Evolutionary conservation across 2,329 filamentous ascomycete genomes (phyloP).

Genomic region (Exserohilum rostratum): DNA sequence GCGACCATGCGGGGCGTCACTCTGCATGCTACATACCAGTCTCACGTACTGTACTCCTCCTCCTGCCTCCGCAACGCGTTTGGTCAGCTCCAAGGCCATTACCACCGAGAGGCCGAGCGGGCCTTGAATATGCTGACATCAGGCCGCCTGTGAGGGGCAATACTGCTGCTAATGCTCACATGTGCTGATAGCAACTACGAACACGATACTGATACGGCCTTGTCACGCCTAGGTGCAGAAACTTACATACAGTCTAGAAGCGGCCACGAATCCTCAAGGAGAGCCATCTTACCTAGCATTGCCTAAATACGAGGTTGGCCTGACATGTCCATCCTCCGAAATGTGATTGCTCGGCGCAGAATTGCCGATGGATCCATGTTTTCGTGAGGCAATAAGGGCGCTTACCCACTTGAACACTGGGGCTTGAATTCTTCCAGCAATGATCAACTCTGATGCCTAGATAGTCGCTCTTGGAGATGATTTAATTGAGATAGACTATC

Average conservation of each 20-base stretch:
- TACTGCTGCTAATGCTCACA: background rate
- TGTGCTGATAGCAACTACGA: background rate
- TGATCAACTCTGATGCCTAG: background rate
- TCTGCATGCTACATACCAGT: too few relatives aligned
- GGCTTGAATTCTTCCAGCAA: background rate
- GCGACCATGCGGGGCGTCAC: conserved; percentile 23
- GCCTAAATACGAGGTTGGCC: background rate
- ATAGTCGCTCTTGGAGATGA: background rate
- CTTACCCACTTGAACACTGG: background rate
- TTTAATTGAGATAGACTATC: background rate
- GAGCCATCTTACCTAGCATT: conserved; percentile 5
- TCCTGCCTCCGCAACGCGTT: conserved; percentile 1
- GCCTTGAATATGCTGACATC: background rate
- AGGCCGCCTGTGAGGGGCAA: conserved; percentile 1
- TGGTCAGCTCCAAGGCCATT: conserved; percentile 14
- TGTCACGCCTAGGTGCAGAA: background rate
- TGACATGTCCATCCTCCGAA: background rate
- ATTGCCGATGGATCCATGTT: background rate
- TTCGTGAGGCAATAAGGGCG: background rate
- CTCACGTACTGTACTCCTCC: too few relatives aligned
- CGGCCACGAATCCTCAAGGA: conserved; percentile 11
- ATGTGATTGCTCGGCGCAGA: background rate
- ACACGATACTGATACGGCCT: background rate
- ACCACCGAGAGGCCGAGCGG: conserved; percentile 11
- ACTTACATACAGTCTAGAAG: conserved; percentile 15